Conservation (phyloP, 2,329 filamentous ascomycete genomes). For the Calonectria pauciramosa region DNA sequence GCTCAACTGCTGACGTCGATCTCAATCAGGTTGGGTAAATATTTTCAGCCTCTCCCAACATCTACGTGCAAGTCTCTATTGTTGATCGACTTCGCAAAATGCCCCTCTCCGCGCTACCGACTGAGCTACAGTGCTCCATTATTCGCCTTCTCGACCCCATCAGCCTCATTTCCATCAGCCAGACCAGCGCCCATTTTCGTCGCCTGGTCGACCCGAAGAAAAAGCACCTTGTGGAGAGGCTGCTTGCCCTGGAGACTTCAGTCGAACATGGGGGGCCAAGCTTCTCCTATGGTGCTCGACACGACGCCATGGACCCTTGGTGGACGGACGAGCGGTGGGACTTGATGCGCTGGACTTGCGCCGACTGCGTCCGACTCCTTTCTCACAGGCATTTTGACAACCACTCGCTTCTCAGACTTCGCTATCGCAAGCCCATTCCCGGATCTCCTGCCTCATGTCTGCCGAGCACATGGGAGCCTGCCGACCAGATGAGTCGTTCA, state of each 20-base stretch:
- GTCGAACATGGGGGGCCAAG: conserved; percentile 18
- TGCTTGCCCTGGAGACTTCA: conserved; percentile 17
- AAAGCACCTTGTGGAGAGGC: conserved; percentile 23
- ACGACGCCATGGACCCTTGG: neutral
- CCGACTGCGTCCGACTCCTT: conserved; percentile 30
- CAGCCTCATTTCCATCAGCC: conserved; percentile 30
- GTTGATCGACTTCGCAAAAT: conserved; percentile 1
- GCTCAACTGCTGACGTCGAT: neutral
- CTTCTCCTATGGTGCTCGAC: neutral
- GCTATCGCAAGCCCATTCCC: conserved; percentile 30
- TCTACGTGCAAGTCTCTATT: too few species aligned
- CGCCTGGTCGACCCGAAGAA: conserved; percentile 23
- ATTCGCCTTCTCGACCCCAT: conserved; percentile 34
- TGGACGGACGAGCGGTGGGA: conserved; percentile 10
- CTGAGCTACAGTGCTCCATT: conserved; percentile 32
- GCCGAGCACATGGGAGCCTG: conserved; percentile 27
- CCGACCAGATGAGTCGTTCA: too few species aligned
- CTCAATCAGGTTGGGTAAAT: neutral
- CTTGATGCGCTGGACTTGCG: conserved; percentile 33
- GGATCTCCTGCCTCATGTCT: neutral
- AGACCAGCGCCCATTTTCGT: conserved; percentile 27
- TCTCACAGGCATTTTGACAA: conserved; percentile 27
- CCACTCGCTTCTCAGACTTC: conserved; percentile 7
- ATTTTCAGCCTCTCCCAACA: neutral
- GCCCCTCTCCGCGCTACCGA: conserved; percentile 9